Evolutionary conservation across 1,284 basidiomycete species (phyloP), one percentile per base, ranked within the genome.

Genomic region (Austroboletus niveus): DNA sequence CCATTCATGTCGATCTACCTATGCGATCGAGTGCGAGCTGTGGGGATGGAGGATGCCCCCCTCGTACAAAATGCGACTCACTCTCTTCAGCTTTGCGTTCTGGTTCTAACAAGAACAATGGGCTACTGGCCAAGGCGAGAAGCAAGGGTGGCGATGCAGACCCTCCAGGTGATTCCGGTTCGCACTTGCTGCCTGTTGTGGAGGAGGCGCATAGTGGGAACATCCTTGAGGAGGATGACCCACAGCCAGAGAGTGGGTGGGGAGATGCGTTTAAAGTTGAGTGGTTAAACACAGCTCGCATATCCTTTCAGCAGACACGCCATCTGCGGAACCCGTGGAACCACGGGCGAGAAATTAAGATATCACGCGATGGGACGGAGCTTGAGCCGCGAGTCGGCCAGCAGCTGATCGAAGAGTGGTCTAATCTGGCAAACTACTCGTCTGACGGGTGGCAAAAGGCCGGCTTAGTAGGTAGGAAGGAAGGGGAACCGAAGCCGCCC

Each of bases 271-370:
- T 98, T 77, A 78, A 79, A 53, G 74, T 98, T 27, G 81, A 94
- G 60, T 98, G 95, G 95, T 64, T 95, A 47, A 81, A 81, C 57
- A 87, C 84, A 1, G 74, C 81, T 8, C 78, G 81, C 5, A 68
- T 97, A n/a, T 84, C 91, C 2, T 96, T 97, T 70, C 75, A 77
- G 58, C 80, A 81, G 45, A 89, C 89, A 29, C 79, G 86, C 41
- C 87, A 92, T 63, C 69, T 96, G 48, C 84, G 92, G 38, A 97
- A 97, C 63, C 89, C 90, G 0, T 97, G 94, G 94, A 95, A 96
- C 58, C 85, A 92, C 62, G 90, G 90, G 56, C 77, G 89, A 45
- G 92, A 96, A 66, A 82, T 96, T 57, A 96, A 95, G 75, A 87
- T 94, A 10, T 96, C 92, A 11, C 78, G 93, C 48, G 94, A 97